Conservation (phyloP, 768 basidiomycete species). For the Kwoniella sp. region DNA sequence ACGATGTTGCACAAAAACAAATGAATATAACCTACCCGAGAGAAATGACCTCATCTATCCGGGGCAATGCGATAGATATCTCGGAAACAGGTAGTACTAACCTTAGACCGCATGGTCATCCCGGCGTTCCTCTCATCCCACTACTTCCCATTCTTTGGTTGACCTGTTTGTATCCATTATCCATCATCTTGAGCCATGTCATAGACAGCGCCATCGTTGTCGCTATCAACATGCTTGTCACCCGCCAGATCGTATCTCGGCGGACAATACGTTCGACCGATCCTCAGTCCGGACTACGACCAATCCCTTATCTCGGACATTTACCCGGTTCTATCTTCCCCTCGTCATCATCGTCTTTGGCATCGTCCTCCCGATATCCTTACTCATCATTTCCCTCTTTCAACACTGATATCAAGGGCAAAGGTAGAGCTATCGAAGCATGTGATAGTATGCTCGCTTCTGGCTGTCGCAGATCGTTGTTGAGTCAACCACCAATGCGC, state of each 20-base stretch:
- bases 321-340: not conserved
- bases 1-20: not conserved
- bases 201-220: too few species aligned
- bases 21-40: too few species aligned
- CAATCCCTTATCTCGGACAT: not conserved
- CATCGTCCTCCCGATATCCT: not conserved
- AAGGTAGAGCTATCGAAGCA: conserved; percentile 10
- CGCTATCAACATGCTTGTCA: too few species aligned
- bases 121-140: not conserved
- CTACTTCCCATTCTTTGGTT: not conserved
- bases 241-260: not conserved
- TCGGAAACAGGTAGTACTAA: too few species aligned
- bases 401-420: conserved; percentile 15
- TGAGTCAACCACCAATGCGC: not conserved
- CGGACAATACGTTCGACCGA: not conserved
- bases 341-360: not conserved
- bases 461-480: not conserved
- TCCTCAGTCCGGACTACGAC: not conserved
- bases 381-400: not conserved
- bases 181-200: too few species aligned
- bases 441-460: not conserved
- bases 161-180: too few species aligned
- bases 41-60: too few species aligned
- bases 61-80: too few species aligned
- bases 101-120: not conserved